phyloP scores from a whole-genome alignment of 495 filamentous ascomycete genomes.

The Hypoxylon subgilvum region DNA sequence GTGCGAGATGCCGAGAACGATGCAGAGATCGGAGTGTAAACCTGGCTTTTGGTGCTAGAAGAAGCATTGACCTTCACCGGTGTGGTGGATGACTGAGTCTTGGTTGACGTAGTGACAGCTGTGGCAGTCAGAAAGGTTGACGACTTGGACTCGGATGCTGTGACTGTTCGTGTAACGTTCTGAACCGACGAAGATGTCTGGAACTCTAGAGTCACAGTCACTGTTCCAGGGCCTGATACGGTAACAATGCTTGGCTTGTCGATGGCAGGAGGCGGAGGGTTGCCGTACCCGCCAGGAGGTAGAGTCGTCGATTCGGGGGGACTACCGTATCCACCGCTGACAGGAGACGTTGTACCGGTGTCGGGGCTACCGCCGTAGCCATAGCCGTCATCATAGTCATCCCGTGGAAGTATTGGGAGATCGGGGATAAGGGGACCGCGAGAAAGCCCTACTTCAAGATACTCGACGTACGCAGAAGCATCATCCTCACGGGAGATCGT shows the following conservation, averaged over 20 bases:
- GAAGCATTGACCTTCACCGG: not conserved
- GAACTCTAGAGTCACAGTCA: conserved; percentile 12
- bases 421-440: not conserved
- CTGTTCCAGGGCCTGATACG: conserved; percentile 7
- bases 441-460: no score
- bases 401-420: conserved; percentile 3
- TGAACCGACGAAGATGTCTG: conserved; percentile 5
- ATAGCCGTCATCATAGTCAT: conserved; percentile 16
- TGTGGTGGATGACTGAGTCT: not conserved
- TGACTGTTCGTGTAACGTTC: conserved; percentile 20
- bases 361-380: conserved; percentile 22
- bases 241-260: conserved; percentile 9
- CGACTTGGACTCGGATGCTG: conserved; percentile 1
- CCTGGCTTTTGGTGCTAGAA: conserved; percentile 2
- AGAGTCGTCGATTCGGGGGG: conserved; percentile 9
- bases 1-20: conserved; percentile 7
- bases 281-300: conserved; percentile 29
- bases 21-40: conserved; percentile 20
- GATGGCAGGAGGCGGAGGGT: conserved; percentile 8
- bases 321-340: conserved; percentile 26
- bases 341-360: conserved; percentile 1
- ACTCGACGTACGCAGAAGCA: no score
- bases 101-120: not conserved
- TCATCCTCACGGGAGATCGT: not conserved
- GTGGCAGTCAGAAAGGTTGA: not conserved